These are phyloP conservation scores for Tolypocladium guangdongense DNA, from an alignment of 2,329 filamentous ascomycete species.

Conservation along the genomic window DNA sequence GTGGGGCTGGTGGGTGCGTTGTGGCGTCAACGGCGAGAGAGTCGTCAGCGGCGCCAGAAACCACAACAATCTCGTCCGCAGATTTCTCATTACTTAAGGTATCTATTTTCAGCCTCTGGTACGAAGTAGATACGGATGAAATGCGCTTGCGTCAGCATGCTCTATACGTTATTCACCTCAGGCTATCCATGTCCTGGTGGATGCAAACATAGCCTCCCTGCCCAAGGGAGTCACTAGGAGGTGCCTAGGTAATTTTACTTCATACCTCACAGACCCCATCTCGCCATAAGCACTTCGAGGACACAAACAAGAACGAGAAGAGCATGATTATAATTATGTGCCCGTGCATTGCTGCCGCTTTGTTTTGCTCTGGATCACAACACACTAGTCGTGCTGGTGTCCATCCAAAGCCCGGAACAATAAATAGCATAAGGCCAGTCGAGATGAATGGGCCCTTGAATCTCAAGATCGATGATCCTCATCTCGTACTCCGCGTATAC, in stretches of 20 bases:
- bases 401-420: no score
- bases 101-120: background rate
- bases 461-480: background rate
- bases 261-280: background rate
- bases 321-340: background rate
- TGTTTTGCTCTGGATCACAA: background rate
- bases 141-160: background rate
- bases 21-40: no score
- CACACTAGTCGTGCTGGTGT: background rate
- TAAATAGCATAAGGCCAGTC: background rate
- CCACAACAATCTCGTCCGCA: background rate
- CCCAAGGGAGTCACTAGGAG: background rate
- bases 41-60: background rate
- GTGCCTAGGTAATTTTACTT: background rate
- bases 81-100: background rate
- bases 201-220: background rate
- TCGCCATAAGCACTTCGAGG: no score
- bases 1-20: background rate
- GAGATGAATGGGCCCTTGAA: background rate
- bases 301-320: background rate
- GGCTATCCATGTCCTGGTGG: background rate
- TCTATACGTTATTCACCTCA: no score
- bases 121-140: background rate
- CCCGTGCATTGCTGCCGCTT: background rate
- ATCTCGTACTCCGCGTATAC: background rate